Percentiles rank a stretch among this genome's conserved stretches.
Conservation (phyloP, 164 flowering plant genomes). For the Saururus chinensis region DNA sequence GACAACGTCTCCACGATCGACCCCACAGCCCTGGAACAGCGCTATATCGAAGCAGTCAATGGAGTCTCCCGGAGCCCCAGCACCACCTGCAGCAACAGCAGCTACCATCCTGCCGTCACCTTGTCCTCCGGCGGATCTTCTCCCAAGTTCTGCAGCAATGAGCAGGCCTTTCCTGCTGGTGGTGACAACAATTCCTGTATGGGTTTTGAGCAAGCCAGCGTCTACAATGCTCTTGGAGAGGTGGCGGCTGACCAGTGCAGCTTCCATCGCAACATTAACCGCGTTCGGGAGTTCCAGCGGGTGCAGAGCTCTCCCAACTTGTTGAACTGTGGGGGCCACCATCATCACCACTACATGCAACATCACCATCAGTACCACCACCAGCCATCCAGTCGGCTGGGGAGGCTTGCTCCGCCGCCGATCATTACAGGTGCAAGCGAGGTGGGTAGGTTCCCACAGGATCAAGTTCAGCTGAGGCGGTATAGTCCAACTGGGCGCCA, state of each 20-base stretch:
- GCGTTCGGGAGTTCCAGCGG: conserved; percentile 21
- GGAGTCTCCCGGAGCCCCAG: conserved; percentile 33
- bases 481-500: too few species aligned
- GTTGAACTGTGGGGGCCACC: not conserved
- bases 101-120: conserved; percentile 14
- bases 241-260: too few species aligned
- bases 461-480: too few species aligned
- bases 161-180: too few species aligned
- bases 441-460: not conserved
- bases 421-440: not conserved
- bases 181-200: too few species aligned
- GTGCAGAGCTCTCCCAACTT: conserved; percentile 67
- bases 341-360: not conserved
- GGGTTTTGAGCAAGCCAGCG: too few species aligned
- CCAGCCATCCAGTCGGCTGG: not conserved
- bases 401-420: not conserved
- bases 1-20: conserved; percentile 11
- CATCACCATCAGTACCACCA: not conserved
- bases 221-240: too few species aligned
- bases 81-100: too few species aligned
- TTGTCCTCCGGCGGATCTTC: conserved; percentile 45
- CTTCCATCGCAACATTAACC: conserved; percentile 4
- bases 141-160: conserved; percentile 29
- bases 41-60: conserved; percentile 76
- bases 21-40: conserved; percentile 39